Base-by-base conservation (phyloP, 2,329 filamentous ascomycete species). In the Pezicula rhizophila region DNA sequence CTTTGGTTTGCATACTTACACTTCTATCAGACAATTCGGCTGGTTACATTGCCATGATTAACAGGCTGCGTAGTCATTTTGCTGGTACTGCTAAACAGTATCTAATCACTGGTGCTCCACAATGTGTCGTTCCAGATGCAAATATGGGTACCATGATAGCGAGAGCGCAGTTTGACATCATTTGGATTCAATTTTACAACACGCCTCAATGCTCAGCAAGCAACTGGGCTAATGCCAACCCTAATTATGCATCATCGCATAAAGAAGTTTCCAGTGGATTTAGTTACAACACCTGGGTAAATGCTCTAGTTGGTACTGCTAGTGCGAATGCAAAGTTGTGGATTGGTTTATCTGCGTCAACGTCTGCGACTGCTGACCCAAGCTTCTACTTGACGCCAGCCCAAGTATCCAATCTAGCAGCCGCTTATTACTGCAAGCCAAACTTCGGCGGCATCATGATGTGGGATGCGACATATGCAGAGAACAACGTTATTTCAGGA, bases 151-250 rank as follows among this genome's bases (percentile, higher is more conserved):
- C 31, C 31, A 54, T 54, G 51, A 54, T 56, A 44, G 14, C 28
- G 14, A 33, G 33, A 10, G 33, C 41, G 5, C 10, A 47, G 14
- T 56, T 56, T 35, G 53, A 56, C 45, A 40, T 50, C 15, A 34
- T 56, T 20, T 54, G 42, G 39, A 34, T 54, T 12, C 53, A 56
- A 34, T 56, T 45, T 40, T 55, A 55, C 48, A 53, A 55, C 46
- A 55, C 49, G 2, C 26, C 45, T 6, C 17, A 12, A 26, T 55
- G 53, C 43, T 49, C 51, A 33, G 53, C 49, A 11, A 23, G 43
- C 11, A 45, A 46, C 34, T 54, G 42, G 42, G 38, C 52, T 15
- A 40, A 41, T n/a, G 35, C 38, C n/a, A 54, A 54, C 45, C 46
- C 46, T 2, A 44, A 49, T 26, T 54, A 50, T 38, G 34, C 25